Evolutionary conservation across 2,329 filamentous ascomycete genomes (phyloP), one percentile per base, ranked within the genome.

Genomic region (Calonectria montana): DNA sequence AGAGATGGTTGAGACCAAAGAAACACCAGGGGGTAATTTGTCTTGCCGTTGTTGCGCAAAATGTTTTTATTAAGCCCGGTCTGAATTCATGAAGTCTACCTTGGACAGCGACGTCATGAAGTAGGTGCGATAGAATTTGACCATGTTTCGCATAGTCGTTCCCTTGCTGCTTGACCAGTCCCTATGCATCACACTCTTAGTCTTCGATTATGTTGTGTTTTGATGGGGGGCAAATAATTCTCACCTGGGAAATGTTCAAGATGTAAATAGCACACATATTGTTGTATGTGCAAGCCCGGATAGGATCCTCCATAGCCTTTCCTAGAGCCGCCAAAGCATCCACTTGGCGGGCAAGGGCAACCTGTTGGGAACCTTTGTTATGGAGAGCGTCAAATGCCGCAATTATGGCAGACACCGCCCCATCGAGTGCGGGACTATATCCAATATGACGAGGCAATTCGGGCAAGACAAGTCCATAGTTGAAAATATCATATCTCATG

Each of bases 271-370:
- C 78, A 59, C 79, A 80, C 16, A 83, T 73, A 1, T 78, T 82
- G 21, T 82, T 79, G 8, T 75, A 64, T 1, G 76, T 75, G 27
- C 70, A 69, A 10, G 77, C 75, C 39, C 70, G 59, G 16, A 59
- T 65, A 0, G 80, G 76, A n/a, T 80, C 74, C 21, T 71, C 65
- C 2, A 82, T 59, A 29, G 69, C 69, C 10, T 31, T 65, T n/a
- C 77, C 72, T 10, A 83, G 72, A 10, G 69, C 68, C 15, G 75
- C 73, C 37, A 82, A 73, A 21, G 79, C 78, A 23, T 73, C 74
- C 35, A 77, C 75, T 3, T 81, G 74, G 4, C 81, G 80, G 70
- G 87, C 85, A 4, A 88, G 77, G 3, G 86, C 86, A 55, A 79
- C 77, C 48, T 84, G 87, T 15, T 69, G 78, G 23, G 59, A 18